phyloP scores from a whole-genome alignment of 306 rosid species.

The Trifolium dubium region DNA sequence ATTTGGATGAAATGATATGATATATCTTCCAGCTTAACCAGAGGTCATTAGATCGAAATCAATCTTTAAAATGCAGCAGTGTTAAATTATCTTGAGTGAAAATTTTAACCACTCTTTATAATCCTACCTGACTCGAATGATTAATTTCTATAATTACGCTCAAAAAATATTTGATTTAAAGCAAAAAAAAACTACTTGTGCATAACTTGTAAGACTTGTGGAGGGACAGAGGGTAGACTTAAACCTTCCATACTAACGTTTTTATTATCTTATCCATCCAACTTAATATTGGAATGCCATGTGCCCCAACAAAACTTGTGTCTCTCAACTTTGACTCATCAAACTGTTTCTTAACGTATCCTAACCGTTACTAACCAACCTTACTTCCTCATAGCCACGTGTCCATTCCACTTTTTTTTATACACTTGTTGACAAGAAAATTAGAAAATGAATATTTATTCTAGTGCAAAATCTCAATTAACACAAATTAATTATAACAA shows the following conservation, averaged over 20 bases:
- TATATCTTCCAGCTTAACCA: too few relatives aligned
- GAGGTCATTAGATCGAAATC: too few relatives aligned
- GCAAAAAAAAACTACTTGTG: too few relatives aligned
- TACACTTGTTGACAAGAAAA: neutral
- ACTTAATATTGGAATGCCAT: conserved; percentile 1
- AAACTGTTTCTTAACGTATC: conserved; percentile 37
- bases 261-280: conserved; percentile 32
- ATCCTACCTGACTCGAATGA: too few relatives aligned
- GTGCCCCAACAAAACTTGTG: neutral
- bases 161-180: too few relatives aligned
- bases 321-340: conserved; percentile 15
- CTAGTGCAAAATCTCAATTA: neutral
- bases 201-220: too few relatives aligned
- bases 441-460: neutral
- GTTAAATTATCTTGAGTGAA: too few relatives aligned
- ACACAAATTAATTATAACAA: neutral
- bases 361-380: conserved; percentile 29
- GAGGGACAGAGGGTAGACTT: too few relatives aligned
- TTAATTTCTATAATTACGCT: too few relatives aligned
- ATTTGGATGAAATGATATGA: too few relatives aligned
- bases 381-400: conserved; percentile 21
- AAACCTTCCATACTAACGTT: neutral
- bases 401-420: neutral
- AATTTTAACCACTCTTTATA: too few relatives aligned
- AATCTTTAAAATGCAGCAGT: too few relatives aligned